phyloP scores from a whole-genome alignment of 2,329 filamentous ascomycete genomes.

The Trichoderma lentiforme region DNA sequence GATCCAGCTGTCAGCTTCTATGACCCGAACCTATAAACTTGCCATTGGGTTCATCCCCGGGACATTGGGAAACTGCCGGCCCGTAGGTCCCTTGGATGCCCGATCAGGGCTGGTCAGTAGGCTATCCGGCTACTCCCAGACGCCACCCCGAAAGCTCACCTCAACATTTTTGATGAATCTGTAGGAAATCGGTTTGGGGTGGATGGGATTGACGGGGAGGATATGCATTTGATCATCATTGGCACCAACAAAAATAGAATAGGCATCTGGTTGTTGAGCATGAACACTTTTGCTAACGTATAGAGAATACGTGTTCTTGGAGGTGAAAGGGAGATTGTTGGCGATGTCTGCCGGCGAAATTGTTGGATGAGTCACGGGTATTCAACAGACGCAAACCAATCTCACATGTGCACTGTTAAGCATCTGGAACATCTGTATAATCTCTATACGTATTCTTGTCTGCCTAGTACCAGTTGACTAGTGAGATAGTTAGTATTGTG shows the following conservation, averaged over 20 bases:
- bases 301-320: not conserved
- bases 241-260: not conserved
- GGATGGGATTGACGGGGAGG: not conserved
- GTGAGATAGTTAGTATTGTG: not conserved
- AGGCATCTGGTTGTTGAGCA: not conserved
- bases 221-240: not conserved
- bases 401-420: not conserved
- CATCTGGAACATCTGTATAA: not conserved
- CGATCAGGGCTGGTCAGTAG: not conserved
- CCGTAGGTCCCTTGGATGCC: not conserved
- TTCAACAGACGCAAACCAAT: not conserved
- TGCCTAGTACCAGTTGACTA: not conserved
- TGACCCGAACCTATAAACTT: not conserved
- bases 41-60: not conserved
- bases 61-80: not conserved
- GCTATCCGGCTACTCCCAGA: slow-evolving; percentile 13
- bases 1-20: not conserved
- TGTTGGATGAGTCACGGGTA: not conserved
- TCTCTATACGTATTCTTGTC: not conserved
- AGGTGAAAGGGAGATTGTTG: not conserved
- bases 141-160: not conserved
- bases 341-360: not conserved
- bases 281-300: not conserved
- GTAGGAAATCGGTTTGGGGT: not conserved
- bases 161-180: not conserved